Evolutionary conservation across 176 grass and related monocot species (phyloP), one percentile per base, ranked within the genome.

Genomic region (Oryza meridionalis): DNA sequence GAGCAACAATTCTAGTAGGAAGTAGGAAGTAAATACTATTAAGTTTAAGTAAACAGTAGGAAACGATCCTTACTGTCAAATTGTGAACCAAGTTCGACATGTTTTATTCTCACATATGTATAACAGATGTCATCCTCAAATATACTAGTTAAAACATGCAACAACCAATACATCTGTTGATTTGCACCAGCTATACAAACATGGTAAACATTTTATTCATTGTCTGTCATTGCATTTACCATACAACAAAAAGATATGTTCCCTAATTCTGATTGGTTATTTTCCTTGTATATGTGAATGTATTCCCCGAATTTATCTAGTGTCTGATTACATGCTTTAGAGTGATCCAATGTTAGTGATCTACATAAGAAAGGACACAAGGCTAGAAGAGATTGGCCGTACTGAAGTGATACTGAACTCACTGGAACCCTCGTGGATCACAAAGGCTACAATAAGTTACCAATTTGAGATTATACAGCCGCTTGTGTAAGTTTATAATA

Each of bases 401-500:
- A 98, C 93, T 65, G 96, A 98, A 90, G 93, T 98, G 7, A 87
- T 96, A 88, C 51, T 88, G 78, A 98, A 98, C 82, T 90, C 86
- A 50, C 68, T 95, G 50, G 94, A 88, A 55, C 96, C 96, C 47
- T 65, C 75, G 53, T 98, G 96, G 96, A 98, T 98, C 35, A 96
- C 96, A 66, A 96, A 96, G 89, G 63, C 83, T 81, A 78, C 75
- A 77, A 93, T 98, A 49, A 94, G 91, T 74, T 98, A 94, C 80
- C 96, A 98, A 73, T 98, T 98, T 82, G 96, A 96, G 86, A 94
- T 92, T 76, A 85, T 98, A 61, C 96, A 96, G 42, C 91, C 81
- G 45, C 92, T 98, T 16, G 69, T 94, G 96, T 98, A 94, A 88
- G 89, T 86, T 78, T 84, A 38, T 76, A 78, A 19, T 53, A 87